These are phyloP conservation scores for Ceratocystis ficicola DNA, from an alignment of 2,329 filamentous ascomycete genomes.

Conservation along the genomic window DNA sequence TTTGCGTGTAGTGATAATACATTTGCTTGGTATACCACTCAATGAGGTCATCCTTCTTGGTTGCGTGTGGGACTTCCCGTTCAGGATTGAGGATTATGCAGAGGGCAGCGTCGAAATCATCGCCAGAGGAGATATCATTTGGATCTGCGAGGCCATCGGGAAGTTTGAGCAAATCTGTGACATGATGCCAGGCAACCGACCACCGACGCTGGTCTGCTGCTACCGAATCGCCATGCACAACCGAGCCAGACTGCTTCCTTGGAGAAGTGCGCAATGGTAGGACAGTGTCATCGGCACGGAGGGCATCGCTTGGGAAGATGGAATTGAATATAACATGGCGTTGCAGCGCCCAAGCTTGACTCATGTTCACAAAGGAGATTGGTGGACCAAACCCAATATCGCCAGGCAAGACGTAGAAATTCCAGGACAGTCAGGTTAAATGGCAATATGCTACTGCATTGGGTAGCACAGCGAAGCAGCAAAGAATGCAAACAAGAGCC, in stretches of 20 bases:
- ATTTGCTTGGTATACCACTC: slow-evolving; percentile 51
- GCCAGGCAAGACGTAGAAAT: neutral
- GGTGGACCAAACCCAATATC: neutral
- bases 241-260: slow-evolving; percentile 12
- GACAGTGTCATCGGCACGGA: slow-evolving; percentile 25
- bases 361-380: slow-evolving; percentile 9
- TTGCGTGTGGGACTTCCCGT: slow-evolving; percentile 37
- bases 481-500: too few species aligned
- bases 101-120: slow-evolving; percentile 41
- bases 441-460: neutral
- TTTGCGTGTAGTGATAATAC: slow-evolving; percentile 46
- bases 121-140: slow-evolving; percentile 29
- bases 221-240: slow-evolving; percentile 15
- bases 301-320: slow-evolving; percentile 42
- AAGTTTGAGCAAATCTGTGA: slow-evolving; percentile 46
- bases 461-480: too few species aligned
- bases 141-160: slow-evolving; percentile 27
- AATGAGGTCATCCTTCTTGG: slow-evolving; percentile 44
- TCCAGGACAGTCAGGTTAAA: neutral
- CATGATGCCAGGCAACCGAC: slow-evolving; percentile 51
- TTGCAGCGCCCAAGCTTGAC: slow-evolving; percentile 27
- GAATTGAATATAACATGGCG: slow-evolving; percentile 42
- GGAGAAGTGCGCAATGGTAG: slow-evolving; percentile 19
- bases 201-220: slow-evolving; percentile 43
- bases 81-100: slow-evolving; percentile 41